Evolutionary conservation across 345 rosid species (phyloP).

Genomic region (Clausena lansium): DNA sequence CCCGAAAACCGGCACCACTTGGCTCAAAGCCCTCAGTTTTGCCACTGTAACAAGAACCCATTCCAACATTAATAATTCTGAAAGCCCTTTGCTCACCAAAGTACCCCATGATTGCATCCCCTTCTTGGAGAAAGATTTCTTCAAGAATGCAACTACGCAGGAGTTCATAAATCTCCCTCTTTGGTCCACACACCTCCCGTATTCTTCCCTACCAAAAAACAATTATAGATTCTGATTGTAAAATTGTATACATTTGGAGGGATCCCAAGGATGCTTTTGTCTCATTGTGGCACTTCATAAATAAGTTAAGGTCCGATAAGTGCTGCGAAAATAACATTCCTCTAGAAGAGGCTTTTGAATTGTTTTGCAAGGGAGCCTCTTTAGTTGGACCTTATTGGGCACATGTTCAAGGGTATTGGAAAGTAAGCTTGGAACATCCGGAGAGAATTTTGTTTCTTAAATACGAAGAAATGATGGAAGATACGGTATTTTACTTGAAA

Average conservation of each 20-base stretch:
- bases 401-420: slow-evolving; percentile 29
- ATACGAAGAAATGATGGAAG: slow-evolving; percentile 25
- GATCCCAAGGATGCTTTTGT: slow-evolving; percentile 14
- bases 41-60: slow-evolving; percentile 10
- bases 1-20: slow-evolving; percentile 10
- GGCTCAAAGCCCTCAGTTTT: slow-evolving; percentile 20
- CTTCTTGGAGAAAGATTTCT: neutral
- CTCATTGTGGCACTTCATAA: neutral
- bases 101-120: slow-evolving; percentile 12
- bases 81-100: neutral
- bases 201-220: neutral
- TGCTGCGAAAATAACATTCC: neutral
- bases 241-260: slow-evolving; percentile 13
- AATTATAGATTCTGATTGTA: neutral
- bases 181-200: neutral
- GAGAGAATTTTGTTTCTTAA: slow-evolving; percentile 24
- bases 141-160: too few relatives aligned
- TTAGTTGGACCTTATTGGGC: slow-evolving; percentile 31
- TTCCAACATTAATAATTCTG: neutral
- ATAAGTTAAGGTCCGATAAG: neutral
- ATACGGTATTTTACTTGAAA: slow-evolving; percentile 7
- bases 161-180: neutral
- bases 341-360: slow-evolving; percentile 9
- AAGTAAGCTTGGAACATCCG: slow-evolving; percentile 25
- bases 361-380: neutral